Conservation (phyloP, 352 stramenopile species). For the Phytophthora capsici region DNA sequence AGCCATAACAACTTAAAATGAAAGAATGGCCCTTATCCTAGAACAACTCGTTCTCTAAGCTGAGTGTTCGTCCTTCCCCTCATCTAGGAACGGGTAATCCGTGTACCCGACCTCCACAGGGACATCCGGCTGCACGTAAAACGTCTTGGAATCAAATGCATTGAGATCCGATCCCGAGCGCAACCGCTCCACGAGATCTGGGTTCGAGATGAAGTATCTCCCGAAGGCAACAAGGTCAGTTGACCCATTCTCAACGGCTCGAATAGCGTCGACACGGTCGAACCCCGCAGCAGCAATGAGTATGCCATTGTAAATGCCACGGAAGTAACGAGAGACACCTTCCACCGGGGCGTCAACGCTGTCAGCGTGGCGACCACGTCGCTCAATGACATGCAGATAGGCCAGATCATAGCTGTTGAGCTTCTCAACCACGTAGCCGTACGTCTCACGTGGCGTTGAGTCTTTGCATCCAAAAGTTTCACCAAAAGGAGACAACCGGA, state of each 20-base stretch:
- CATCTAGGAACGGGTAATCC: slow-evolving; percentile 36
- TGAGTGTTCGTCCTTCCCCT: slow-evolving; percentile 1
- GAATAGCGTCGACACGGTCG: slow-evolving; percentile 32
- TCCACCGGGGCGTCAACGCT: slow-evolving; percentile 29
- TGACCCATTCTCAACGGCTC: slow-evolving; percentile 37
- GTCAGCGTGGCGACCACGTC: slow-evolving; percentile 32
- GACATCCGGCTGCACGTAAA: slow-evolving; percentile 32
- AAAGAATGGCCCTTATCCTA: no score
- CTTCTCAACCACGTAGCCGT: slow-evolving; percentile 38
- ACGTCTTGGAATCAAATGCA: slow-evolving; percentile 28
- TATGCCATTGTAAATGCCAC: slow-evolving; percentile 48
- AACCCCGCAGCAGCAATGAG: slow-evolving; percentile 48
- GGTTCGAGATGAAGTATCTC: slow-evolving; percentile 58
- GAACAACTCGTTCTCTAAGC: no score
- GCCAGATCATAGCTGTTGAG: slow-evolving; percentile 44
- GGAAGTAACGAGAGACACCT: slow-evolving; percentile 48
- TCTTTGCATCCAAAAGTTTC: slow-evolving; percentile 45
- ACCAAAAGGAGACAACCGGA: slow-evolving; percentile 34
- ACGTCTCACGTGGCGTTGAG: slow-evolving; percentile 40
- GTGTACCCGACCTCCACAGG: slow-evolving; percentile 40
- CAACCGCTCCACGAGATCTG: slow-evolving; percentile 50
- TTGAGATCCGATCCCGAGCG: slow-evolving; percentile 37
- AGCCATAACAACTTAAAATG: no score
- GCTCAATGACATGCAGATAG: slow-evolving; percentile 56
- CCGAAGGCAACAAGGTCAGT: slow-evolving; percentile 56